Base-by-base conservation (phyloP, 2,329 filamentous ascomycete species). In the Trichophyton benhamiae region DNA sequence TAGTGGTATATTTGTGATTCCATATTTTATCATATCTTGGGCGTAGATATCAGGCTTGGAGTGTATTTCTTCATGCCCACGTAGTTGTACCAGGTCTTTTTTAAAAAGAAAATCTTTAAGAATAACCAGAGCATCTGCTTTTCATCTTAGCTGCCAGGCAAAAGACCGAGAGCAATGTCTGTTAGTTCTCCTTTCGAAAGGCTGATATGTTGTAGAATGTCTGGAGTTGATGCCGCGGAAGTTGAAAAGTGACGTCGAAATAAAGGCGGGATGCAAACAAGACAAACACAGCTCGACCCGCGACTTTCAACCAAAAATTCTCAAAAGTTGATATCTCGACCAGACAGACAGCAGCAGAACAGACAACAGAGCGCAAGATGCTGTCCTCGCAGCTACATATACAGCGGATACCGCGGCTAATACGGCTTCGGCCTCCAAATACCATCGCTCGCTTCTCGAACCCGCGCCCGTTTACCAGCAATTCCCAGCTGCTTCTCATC, bases 401-500 rank as follows among this genome's bases (percentile, higher is more conserved):
- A 41, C 67, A 73, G 63, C 75, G 76, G 68, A 75, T 78, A 75
- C 69, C 72, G 57, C 66, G 68, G 62, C 66, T 72, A 42, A 61
- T 67, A n/a, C 73, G 74, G 42, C 74, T 75, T 25, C 68, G 72
- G 17, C 71, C 74, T 15, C 74, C 72, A 2, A 59, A 55, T 25
- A 42, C 38, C 46, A 48, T 62, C 25, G 63, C 61, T 36, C 42
- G 42, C 25, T 17, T 62, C 61, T 41, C 66, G 67, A 41, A 66
- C 42, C 66, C 68, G 22, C 81, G 83, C 53, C 77, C 76, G 41
- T 87, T 87, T 72, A 85, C 83, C 15, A 79, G 82, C 64, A 82
- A 80, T 66, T 76, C 79, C 41, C 78, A 76, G 48, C 78, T 81
- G 57, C 78, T 80, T 59, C 76, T 83, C 63, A 69, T 84, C 66